Evolutionary conservation across 768 basidiomycete species (phyloP), one percentile per base, ranked within the genome.

Genomic region (Lentinus brumalis): DNA sequence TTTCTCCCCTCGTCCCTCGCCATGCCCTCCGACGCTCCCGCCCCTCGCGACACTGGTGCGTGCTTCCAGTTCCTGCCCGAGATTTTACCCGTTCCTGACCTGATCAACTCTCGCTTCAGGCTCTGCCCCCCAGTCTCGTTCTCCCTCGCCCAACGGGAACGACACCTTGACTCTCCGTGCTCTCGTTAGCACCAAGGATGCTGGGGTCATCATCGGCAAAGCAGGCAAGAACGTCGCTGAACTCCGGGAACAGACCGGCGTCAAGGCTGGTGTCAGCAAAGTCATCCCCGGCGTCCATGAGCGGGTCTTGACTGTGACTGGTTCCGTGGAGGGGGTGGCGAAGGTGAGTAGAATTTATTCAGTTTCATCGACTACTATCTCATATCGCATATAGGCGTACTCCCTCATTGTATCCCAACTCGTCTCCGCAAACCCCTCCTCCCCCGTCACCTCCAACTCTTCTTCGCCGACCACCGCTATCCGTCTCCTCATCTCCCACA

Each of bases 261-360:
- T 97, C 79, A 98, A 94, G 78, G 96, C 97, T 64, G 97, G 97
- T 73, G 97, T 99, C 76, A 95, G 91, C 84, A 98, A 97, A 76
- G 96, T 98, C 81, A 94, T 96, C 61, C 87, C 89, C 57, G 97
- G 97, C 70, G 94, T 99, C 61, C 95, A 97, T 63, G 97, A 99
- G 78, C 91, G 97, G 69, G 95, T 98, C 73, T 87, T 99, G 73
- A 94, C 91, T 69, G 90, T 98, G 76, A 88, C 87, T 61, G 97
- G 97, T 59, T 84, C 90, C 47, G 89, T 97, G 69, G 94, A 98
- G 69, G 88, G 87, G 64, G 93, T 99, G 64, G 89, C 96, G 68
- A 92, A 94, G 84, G 95, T 92, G 65, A 41, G 80, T 75, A 16
- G 29, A 35, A 31, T 9, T 41, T 40, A 18, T 51, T 49, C 51